Evolutionary conservation across 2,329 filamentous ascomycete species (phyloP).

Genomic region (Thielaviopsis punctulata): DNA sequence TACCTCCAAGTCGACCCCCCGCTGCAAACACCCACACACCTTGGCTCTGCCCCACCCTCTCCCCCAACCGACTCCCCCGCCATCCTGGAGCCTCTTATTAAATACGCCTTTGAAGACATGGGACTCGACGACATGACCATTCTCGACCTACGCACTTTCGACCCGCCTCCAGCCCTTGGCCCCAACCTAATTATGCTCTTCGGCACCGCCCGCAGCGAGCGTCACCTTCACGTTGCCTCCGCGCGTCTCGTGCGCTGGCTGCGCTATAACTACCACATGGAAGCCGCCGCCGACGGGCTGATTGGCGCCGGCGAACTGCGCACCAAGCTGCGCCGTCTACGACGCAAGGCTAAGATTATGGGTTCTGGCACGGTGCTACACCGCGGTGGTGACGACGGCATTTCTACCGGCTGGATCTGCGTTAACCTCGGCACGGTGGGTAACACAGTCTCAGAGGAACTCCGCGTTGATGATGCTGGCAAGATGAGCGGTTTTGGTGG

Average conservation of each 20-base stretch:
- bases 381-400: slow-evolving; percentile 59
- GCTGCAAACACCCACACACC: slow-evolving; percentile 31
- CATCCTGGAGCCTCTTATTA: slow-evolving; percentile 53
- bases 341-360: slow-evolving; percentile 64
- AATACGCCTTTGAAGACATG: slow-evolving; percentile 67
- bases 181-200: slow-evolving; percentile 85
- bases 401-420: slow-evolving; percentile 90
- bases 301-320: slow-evolving; percentile 84
- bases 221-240: slow-evolving; percentile 80
- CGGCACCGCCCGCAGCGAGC: slow-evolving; percentile 77
- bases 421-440: slow-evolving; percentile 67
- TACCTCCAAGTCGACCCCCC: slow-evolving; percentile 62
- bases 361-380: slow-evolving; percentile 52
- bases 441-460: slow-evolving; percentile 29
- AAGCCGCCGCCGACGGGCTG: slow-evolving; percentile 69
- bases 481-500: slow-evolving; percentile 62
- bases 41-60: slow-evolving; percentile 31
- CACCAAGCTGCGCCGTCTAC: slow-evolving; percentile 63
- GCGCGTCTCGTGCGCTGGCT: slow-evolving; percentile 83
- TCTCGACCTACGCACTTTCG: slow-evolving; percentile 66
- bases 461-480: slow-evolving; percentile 29
- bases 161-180: slow-evolving; percentile 75
- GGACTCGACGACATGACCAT: slow-evolving; percentile 69
- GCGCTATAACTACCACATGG: slow-evolving; percentile 51
- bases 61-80: slow-evolving; percentile 51